phyloP scores from a whole-genome alignment of 345 rosid species.

The Psidium friedrichsthalianum region DNA sequence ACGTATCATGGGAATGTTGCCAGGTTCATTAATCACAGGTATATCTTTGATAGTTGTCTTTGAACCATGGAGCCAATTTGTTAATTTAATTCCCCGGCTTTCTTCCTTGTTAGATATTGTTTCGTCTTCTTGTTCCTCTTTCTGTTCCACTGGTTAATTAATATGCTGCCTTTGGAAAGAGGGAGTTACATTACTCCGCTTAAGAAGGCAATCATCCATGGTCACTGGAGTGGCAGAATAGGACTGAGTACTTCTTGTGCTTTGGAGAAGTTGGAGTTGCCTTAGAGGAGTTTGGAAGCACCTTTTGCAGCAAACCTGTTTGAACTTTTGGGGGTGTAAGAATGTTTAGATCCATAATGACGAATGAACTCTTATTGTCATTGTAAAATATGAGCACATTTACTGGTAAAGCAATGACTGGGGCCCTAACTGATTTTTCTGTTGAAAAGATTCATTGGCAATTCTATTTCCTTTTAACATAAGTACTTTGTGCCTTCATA shows the following conservation, averaged over 20 bases:
- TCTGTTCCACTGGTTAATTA: not conserved
- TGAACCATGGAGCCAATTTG: not conserved
- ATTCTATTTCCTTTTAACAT: not conserved
- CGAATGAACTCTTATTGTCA: not conserved
- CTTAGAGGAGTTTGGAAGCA: not conserved
- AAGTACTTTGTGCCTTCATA: not conserved
- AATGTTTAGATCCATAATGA: not conserved
- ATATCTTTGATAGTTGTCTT: not conserved
- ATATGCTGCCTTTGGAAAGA: not conserved
- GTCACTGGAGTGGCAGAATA: not conserved
- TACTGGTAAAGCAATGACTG: not conserved
- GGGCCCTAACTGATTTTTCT: not conserved
- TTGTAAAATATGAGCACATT: not conserved
- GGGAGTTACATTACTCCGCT: not conserved
- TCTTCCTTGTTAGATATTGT: not conserved
- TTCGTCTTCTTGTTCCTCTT: not conserved
- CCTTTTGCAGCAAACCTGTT: not conserved
- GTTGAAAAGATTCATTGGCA: not conserved
- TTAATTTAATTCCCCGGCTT: not conserved
- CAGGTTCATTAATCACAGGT: conserved; percentile 92
- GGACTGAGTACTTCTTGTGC: not conserved
- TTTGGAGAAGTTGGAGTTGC: not conserved
- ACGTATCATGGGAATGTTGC: conserved; percentile 69
- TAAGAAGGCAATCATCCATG: not conserved
- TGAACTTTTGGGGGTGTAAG: not conserved